These are phyloP conservation scores for Quercus wislizeni DNA, from an alignment of 306 rosid species.

Conservation along the genomic window DNA sequence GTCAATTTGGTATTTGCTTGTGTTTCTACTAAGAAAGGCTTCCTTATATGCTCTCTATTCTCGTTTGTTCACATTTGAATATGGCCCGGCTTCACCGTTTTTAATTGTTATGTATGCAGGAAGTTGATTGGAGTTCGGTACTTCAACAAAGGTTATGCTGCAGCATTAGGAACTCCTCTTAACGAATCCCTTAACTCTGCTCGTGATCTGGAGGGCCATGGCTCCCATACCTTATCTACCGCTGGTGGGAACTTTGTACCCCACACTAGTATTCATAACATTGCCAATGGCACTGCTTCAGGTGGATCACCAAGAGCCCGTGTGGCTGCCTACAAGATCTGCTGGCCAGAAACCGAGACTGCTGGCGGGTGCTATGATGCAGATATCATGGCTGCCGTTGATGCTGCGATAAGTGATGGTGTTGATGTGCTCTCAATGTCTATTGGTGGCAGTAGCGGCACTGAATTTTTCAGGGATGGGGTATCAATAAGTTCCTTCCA, in stretches of 20 bases:
- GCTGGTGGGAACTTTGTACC: slow-evolving; percentile 66
- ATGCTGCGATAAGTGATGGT: slow-evolving; percentile 67
- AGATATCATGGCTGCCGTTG: slow-evolving; percentile 57
- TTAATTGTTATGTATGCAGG: slow-evolving; percentile 25
- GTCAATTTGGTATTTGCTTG: too few relatives aligned
- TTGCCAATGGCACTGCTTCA: slow-evolving; percentile 69
- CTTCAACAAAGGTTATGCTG: slow-evolving; percentile 47
- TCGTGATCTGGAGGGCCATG: slow-evolving; percentile 73
- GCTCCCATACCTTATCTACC: slow-evolving; percentile 88
- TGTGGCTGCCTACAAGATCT: slow-evolving; percentile 78
- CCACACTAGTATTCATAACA: slow-evolving; percentile 43
- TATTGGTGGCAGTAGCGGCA: slow-evolving; percentile 9
- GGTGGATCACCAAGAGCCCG: slow-evolving; percentile 91
- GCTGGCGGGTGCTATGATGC: slow-evolving; percentile 45
- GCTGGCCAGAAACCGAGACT: slow-evolving; percentile 41
- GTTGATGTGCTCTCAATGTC: slow-evolving; percentile 62
- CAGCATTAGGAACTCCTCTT: neutral
- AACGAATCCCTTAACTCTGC: slow-evolving; percentile 14
- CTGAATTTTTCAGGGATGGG: slow-evolving; percentile 30
- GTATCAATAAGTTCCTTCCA: slow-evolving; percentile 58
- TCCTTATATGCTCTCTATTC: neutral
- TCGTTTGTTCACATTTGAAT: neutral
- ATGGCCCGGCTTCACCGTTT: neutral
- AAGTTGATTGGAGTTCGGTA: slow-evolving; percentile 84
- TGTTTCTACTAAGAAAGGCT: too few relatives aligned